Evolutionary conservation across 2,329 filamentous ascomycete species (phyloP), one percentile per base, ranked within the genome.

Genomic region (Calonectria hongkongensis): DNA sequence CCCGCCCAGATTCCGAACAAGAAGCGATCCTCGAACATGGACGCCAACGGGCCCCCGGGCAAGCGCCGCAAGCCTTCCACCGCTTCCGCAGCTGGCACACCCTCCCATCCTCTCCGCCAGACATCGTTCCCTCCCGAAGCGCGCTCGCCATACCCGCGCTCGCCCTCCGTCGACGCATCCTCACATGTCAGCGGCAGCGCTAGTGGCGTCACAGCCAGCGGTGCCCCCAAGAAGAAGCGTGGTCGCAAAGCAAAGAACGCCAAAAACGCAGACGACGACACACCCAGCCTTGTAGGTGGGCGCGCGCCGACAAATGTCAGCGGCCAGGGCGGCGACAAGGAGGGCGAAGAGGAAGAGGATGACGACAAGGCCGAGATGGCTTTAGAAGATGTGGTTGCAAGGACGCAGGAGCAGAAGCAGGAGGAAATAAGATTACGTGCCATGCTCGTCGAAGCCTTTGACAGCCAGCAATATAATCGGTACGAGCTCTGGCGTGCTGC

Each of bases 71-170:
- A 96, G 81, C 88, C 92, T 7, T 95, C 66, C 93, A 27, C 15
- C 5, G 54, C 54, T 15, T 77, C 81, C 18, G 89, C 90, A 3
- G 86, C 89, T 27, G 72, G 72, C 1, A 87, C 89, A 21, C 76
- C 71, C 2, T 87, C 89, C 0, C 93, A 95, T 75, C 93, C 93
- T 1, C 90, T 97, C 2, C 93, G 94, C 47, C 94, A 95, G 80
- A 96, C 95, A 5, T 95, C 94, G 0, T 97, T 95, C 80, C 93
- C 94, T 0, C 94, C 94, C 30, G 92, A 90, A 67, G 84, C 83
- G 41, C 83, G 87, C 27, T 91, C 90, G 2, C 88, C 90, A 0
- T 89, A 88, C 48, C 87, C 87, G 21, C 90, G 93, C 18, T 94
- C 92, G 0, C 93, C 93, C 0, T 94, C 91, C 2, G 86, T 92